These are phyloP conservation scores for Bryoerythrophyllum caledonicum DNA, from an alignment of 225 moss, liverwort and hornwort genomes.

Conservation along the genomic window DNA sequence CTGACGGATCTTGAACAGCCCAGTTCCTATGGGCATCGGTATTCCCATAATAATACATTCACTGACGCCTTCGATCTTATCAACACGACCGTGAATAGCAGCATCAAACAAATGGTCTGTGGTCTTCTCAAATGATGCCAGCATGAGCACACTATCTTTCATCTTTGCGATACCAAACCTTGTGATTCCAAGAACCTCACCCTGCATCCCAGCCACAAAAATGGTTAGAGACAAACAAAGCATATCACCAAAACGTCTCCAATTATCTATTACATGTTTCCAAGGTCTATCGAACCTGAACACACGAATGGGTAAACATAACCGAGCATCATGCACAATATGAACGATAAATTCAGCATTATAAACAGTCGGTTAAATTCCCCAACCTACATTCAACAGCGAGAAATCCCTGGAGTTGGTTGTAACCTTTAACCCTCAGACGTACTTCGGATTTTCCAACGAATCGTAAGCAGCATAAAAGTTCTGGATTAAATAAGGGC, in stretches of 20 bases:
- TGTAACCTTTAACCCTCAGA: not conserved
- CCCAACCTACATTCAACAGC: not conserved
- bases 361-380: not conserved
- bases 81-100: conserved; percentile 90
- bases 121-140: conserved; percentile 98
- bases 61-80: conserved; percentile 98
- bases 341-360: not conserved
- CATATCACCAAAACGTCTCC: not conserved
- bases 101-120: conserved; percentile 98
- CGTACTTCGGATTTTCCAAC: not conserved
- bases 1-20: conserved; percentile 94
- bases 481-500: not conserved
- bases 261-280: not conserved
- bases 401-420: not conserved
- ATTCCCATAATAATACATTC: conserved; percentile 99
- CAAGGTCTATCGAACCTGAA: not conserved
- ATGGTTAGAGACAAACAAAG: conserved; percentile 7
- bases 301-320: not conserved
- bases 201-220: conserved; percentile 45
- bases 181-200: conserved; percentile 97
- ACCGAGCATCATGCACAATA: not conserved
- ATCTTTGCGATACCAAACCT: conserved; percentile 98
- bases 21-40: conserved; percentile 99
- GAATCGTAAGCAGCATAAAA: not conserved
- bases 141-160: conserved; percentile 99